These are phyloP conservation scores for Fraxinus greggii DNA, from an alignment of 305 asterid species.

Conservation along the genomic window DNA sequence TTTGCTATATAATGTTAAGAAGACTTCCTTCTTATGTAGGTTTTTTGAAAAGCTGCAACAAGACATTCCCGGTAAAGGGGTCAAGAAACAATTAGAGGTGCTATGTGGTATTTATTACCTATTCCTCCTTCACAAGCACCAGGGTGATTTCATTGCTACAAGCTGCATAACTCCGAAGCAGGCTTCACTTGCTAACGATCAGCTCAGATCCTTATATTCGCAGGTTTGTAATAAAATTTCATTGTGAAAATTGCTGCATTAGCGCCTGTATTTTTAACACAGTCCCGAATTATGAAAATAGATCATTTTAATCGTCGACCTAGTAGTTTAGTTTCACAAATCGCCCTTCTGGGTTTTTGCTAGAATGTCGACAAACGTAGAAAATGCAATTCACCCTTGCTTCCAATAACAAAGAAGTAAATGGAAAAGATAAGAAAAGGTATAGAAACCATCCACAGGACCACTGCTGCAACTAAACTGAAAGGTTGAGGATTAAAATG, in stretches of 20 bases:
- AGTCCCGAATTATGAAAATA: not conserved
- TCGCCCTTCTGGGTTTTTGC: not conserved
- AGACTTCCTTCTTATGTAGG: constrained; percentile 34
- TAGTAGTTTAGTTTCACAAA: not conserved
- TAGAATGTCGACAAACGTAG: not conserved
- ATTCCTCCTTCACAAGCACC: constrained; percentile 82
- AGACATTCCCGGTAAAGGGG: constrained; percentile 77
- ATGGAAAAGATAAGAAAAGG: not conserved
- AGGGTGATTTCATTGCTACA: constrained; percentile 84
- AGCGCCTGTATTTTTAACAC: not conserved
- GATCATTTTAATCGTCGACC: not conserved
- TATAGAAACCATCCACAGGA: not conserved
- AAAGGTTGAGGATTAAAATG: not conserved
- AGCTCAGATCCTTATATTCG: constrained; percentile 65
- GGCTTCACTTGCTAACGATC: constrained; percentile 78
- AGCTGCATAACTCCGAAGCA: constrained; percentile 78
- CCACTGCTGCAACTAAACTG: not conserved
- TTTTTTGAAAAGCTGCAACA: constrained; percentile 78
- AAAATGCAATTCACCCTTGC: not conserved
- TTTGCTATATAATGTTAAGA: not conserved
- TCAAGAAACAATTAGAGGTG: constrained; percentile 72
- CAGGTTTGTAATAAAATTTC: constrained; percentile 46
- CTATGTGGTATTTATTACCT: constrained; percentile 78
- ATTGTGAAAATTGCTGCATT: not conserved
- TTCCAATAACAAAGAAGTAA: not conserved